A percentile compares a stretch with the other conserved stretches of the same genome.
Evolutionary conservation across 1,284 basidiomycete species (phyloP).

Genomic region (Boletus smithii): DNA sequence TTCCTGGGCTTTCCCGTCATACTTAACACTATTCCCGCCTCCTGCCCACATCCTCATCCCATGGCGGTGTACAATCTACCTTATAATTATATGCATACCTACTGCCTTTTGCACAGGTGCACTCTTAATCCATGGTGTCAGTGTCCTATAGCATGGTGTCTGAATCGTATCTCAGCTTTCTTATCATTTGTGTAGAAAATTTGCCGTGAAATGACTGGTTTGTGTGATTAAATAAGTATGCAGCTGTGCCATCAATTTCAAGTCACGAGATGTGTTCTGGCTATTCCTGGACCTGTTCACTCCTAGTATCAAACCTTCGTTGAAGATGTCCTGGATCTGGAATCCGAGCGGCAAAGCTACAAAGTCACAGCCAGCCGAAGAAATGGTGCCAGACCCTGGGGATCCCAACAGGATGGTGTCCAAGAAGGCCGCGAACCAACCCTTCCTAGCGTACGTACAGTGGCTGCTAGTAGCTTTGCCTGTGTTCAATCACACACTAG

Average conservation of each 20-base stretch:
- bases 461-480: slow-evolving; percentile 1
- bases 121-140: slow-evolving; percentile 29
- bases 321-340: slow-evolving; percentile 36
- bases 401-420: slow-evolving; percentile 65
- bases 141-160: slow-evolving; percentile 25
- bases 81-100: slow-evolving; percentile 37
- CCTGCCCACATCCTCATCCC: slow-evolving; percentile 22
- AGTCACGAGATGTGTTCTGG: slow-evolving; percentile 5
- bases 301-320: too few relatives aligned
- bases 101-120: slow-evolving; percentile 33
- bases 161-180: too few relatives aligned
- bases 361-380: slow-evolving; percentile 19
- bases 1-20: slow-evolving; percentile 23
- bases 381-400: slow-evolving; percentile 47
- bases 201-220: too few relatives aligned
- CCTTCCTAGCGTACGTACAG: slow-evolving; percentile 70
- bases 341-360: slow-evolving; percentile 27
- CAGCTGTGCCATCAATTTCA: not conserved
- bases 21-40: slow-evolving; percentile 26
- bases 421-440: slow-evolving; percentile 74
- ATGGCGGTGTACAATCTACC: slow-evolving; percentile 35
- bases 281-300: too few relatives aligned
- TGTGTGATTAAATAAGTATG: too few relatives aligned
- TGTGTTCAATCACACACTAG: slow-evolving; percentile 37
- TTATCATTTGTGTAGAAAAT: not conserved